A percentile compares a stretch with the other conserved stretches of the same genome.
Conservation (phyloP, 2,329 filamentous ascomycete genomes). For the Metarhizium rileyi region DNA sequence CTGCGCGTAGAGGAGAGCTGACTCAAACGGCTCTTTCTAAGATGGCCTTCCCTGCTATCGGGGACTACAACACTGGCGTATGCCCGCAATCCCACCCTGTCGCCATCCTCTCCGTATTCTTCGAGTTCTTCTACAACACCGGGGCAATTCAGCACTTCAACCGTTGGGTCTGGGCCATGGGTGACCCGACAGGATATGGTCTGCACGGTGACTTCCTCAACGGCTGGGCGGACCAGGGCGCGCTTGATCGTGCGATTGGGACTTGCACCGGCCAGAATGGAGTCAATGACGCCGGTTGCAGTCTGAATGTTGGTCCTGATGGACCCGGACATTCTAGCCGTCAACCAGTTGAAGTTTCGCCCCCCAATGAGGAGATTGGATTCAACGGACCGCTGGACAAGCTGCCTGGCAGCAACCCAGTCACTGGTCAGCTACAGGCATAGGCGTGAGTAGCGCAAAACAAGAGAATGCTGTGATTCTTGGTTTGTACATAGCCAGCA, state of each 20-base stretch:
- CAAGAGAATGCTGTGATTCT: not conserved
- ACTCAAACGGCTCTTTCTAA: slow-evolving; percentile 1
- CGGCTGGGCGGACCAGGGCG: slow-evolving; percentile 19
- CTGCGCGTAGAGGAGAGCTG: not conserved
- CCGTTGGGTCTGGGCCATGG: slow-evolving; percentile 17
- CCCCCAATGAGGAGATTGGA: slow-evolving; percentile 18
- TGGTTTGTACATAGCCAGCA: not conserved
- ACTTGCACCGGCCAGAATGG: slow-evolving; percentile 17
- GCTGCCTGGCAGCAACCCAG: slow-evolving; percentile 19
- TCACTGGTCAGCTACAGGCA: slow-evolving; percentile 6
- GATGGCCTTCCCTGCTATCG: slow-evolving; percentile 19
- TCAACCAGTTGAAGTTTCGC: slow-evolving; percentile 11
- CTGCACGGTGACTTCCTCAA: slow-evolving; percentile 21
- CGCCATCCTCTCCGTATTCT: slow-evolving; percentile 33
- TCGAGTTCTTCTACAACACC: slow-evolving; percentile 37
- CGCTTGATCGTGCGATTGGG: slow-evolving; percentile 15
- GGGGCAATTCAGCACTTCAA: slow-evolving; percentile 17
- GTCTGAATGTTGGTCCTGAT: slow-evolving; percentile 15
- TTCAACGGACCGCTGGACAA: slow-evolving; percentile 13
- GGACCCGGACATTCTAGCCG: slow-evolving; percentile 13
- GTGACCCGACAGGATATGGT: slow-evolving; percentile 19
- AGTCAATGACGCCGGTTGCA: slow-evolving; percentile 14
- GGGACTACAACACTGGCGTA: slow-evolving; percentile 19
- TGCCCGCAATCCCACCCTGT: slow-evolving; percentile 33
- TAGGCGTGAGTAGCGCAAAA: not conserved